phyloP scores from a whole-genome alignment of 345 rosid genomes.

The Linum trigynum region DNA sequence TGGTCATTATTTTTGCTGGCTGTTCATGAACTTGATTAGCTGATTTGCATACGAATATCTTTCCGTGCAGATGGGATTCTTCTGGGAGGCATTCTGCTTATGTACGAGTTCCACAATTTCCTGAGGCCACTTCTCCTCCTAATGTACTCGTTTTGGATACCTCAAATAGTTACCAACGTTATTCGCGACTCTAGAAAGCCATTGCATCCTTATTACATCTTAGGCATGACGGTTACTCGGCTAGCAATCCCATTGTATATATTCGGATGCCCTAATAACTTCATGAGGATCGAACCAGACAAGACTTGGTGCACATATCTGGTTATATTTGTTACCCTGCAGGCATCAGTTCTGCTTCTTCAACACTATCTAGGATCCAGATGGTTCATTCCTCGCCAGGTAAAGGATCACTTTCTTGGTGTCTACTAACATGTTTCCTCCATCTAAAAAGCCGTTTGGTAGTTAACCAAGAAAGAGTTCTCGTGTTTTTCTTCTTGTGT shows the following conservation, averaged over 20 bases:
- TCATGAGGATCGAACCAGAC: slow-evolving; percentile 86
- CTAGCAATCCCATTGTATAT: slow-evolving; percentile 74
- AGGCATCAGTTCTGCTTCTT: slow-evolving; percentile 80
- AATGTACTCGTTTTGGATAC: slow-evolving; percentile 91
- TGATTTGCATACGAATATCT: neutral
- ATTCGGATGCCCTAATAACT: slow-evolving; percentile 91
- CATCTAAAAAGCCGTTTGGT: neutral
- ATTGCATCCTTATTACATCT: slow-evolving; percentile 82
- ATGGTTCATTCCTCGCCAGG: slow-evolving; percentile 95
- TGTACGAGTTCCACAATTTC: slow-evolving; percentile 85
- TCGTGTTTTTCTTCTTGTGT: neutral
- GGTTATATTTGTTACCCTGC: slow-evolving; percentile 58
- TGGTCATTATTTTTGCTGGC: neutral
- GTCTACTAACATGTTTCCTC: slow-evolving; percentile 5
- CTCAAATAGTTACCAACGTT: slow-evolving; percentile 75
- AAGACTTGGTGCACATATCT: slow-evolving; percentile 69
- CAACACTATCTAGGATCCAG: slow-evolving; percentile 95
- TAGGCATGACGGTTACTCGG: slow-evolving; percentile 88
- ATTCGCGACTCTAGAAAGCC: slow-evolving; percentile 91
- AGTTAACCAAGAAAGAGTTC: neutral
- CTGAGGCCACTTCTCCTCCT: slow-evolving; percentile 70
- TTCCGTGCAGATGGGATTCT: slow-evolving; percentile 83
- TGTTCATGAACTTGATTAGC: slow-evolving; percentile 7
- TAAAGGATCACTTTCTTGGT: slow-evolving; percentile 21
- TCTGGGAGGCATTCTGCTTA: slow-evolving; percentile 88